phyloP scores from a whole-genome alignment of 1,139 yeast species.

The Saccharomyces hybrid region DNA sequence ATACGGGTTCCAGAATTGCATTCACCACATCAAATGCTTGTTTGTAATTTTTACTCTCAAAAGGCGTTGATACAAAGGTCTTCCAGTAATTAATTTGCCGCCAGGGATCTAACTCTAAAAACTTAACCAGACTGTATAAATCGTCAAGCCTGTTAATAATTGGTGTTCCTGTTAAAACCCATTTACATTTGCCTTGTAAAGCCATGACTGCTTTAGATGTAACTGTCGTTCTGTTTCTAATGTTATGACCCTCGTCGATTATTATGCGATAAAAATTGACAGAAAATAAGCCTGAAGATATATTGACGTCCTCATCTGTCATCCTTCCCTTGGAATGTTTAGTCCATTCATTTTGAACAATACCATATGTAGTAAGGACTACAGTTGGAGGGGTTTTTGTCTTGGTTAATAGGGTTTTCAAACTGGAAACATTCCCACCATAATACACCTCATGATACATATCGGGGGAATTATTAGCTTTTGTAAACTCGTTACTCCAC shows the following conservation, averaged over 20 bases:
- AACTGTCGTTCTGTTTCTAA: constrained; percentile 71
- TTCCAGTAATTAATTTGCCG: constrained; percentile 82
- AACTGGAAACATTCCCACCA: constrained; percentile 53
- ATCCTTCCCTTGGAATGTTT: constrained; percentile 17
- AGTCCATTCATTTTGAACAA: constrained; percentile 65
- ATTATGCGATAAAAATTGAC: constrained; percentile 73
- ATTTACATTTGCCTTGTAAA: constrained; percentile 55
- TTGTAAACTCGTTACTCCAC: constrained; percentile 79
- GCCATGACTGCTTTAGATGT: constrained; percentile 76
- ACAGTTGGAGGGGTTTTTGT: constrained; percentile 54
- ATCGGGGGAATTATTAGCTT: constrained; percentile 45
- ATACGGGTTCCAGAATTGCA: constrained; percentile 74
- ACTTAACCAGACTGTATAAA: constrained; percentile 68
- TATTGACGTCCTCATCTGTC: background rate
- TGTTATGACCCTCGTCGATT: constrained; percentile 88
- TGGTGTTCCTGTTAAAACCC: constrained; percentile 95
- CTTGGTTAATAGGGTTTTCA: constrained; percentile 31
- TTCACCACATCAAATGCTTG: constrained; percentile 79
- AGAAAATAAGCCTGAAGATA: constrained; percentile 52
- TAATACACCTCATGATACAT: constrained; percentile 56
- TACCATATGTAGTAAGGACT: constrained; percentile 82
- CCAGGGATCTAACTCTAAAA: constrained; percentile 83
- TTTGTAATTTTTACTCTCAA: constrained; percentile 61
- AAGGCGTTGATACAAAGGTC: constrained; percentile 77
- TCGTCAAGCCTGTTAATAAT: constrained; percentile 86